Percentiles rank a stretch among this genome's conserved stretches.
Conservation (phyloP, 139 green algal species). For the Dunaliella sp. region DNA sequence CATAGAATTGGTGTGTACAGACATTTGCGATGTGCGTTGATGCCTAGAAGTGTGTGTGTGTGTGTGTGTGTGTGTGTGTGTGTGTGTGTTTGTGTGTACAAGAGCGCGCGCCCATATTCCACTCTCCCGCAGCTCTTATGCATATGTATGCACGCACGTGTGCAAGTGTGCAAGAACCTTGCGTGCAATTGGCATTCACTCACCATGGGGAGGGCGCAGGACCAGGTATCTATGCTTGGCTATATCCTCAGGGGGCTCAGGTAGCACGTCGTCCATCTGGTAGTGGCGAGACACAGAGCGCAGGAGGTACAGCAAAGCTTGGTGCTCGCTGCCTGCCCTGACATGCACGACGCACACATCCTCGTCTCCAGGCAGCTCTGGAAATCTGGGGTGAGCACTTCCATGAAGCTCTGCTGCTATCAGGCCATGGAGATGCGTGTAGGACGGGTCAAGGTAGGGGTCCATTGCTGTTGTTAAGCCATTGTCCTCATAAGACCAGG, state of each 20-base stretch:
- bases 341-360: slow-evolving; percentile 24
- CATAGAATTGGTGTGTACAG: too few species aligned
- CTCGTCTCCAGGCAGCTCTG: neutral
- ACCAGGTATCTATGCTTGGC: neutral
- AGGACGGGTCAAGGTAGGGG: neutral
- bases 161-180: neutral
- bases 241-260: slow-evolving; percentile 18
- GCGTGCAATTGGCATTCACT: neutral
- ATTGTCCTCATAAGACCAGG: too few species aligned
- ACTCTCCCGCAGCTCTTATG: too few species aligned
- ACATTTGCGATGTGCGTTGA: too few species aligned
- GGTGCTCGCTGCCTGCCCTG: slow-evolving; percentile 23
- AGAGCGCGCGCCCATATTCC: too few species aligned
- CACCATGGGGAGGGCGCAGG: neutral
- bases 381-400: neutral
- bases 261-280: slow-evolving; percentile 27
- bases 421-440: neutral
- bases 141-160: neutral
- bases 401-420: neutral
- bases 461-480: neutral
- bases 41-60: neutral
- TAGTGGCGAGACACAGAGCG: slow-evolving; percentile 19
- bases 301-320: slow-evolving; percentile 35
- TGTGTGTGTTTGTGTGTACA: neutral
- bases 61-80: neutral